Percentiles rank a stretch among this genome's conserved stretches.
These are phyloP conservation scores for Colletotrichum truncatum DNA, from an alignment of 2,329 filamentous ascomycete genomes.

Conservation along the genomic window DNA sequence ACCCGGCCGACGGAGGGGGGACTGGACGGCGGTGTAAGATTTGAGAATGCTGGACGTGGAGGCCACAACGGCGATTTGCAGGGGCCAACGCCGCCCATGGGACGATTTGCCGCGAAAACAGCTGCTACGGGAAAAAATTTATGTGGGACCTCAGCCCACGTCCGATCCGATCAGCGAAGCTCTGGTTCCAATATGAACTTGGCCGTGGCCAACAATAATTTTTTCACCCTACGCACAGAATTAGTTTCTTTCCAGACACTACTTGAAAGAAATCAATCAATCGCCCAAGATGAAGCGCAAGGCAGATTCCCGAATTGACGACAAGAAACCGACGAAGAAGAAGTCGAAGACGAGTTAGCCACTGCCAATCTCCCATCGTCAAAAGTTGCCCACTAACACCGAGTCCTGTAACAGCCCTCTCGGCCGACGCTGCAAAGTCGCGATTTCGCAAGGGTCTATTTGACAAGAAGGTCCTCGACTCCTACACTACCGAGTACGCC, in stretches of 20 bases:
- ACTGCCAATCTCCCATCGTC: background rate
- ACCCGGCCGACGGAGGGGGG: background rate
- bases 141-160: conserved; percentile 29
- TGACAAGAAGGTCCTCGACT: conserved; percentile 62
- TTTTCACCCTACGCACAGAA: background rate
- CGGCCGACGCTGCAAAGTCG: conserved; percentile 58
- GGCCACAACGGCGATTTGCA: background rate
- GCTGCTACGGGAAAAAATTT: conserved; percentile 24
- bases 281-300: conserved; percentile 67
- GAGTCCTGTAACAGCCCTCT: conserved; percentile 48
- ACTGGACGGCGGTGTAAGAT: background rate
- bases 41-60: background rate
- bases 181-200: conserved; percentile 5
- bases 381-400: conserved; percentile 27
- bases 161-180: conserved; percentile 16
- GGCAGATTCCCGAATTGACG: conserved; percentile 55
- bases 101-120: conserved; percentile 29
- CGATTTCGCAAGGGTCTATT: conserved; percentile 76
- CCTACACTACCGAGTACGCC: conserved; percentile 71
- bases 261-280: background rate
- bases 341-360: conserved; percentile 59
- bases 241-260: background rate
- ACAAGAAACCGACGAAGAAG: conserved; percentile 59
- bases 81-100: conserved; percentile 16
- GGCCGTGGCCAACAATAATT: background rate